Evolutionary conservation across 768 basidiomycete genomes (phyloP), one percentile per base, ranked within the genome.

Genomic region (Cytidiella melzeri): DNA sequence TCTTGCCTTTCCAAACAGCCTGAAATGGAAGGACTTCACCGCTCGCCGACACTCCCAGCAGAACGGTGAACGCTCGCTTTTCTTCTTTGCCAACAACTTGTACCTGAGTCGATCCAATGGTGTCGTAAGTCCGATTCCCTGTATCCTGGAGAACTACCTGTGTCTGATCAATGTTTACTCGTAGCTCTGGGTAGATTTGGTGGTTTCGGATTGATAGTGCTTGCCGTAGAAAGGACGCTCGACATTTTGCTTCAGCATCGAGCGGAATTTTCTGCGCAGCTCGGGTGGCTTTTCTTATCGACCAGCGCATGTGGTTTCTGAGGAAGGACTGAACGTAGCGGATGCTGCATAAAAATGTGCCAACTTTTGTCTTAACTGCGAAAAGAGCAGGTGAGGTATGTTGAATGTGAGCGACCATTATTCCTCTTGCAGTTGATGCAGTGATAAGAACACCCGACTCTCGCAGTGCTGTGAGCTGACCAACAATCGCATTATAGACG

Each of bases 61-160:
- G 37, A 0, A 73, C 24, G 0, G 72, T 74, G 44, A 73, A 68
- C n/a, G 73, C 73, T 0, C 64, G 57, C 53, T 75, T 75, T 47
- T 74, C 72, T 1, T 72, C 71, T 10, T 47, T 25, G 0, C 73
- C 71, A 3, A 64, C 40, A 1, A 60, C 50, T 0, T 57, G 38
- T 2, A 74, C 68, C 46, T 75, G 73, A 46, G 67, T 66, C 0
- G 59, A 50, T 0, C 70, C 67, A 0, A 25, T 53, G 20, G 55
- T 26, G 1, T 52, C 59, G 48, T 61, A 74, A 3, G 71, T 72
- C 36, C 60, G 45, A 5, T 55, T 53, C 4, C 55, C 44, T 7
- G 60, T 63, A 19, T 56, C 64, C 2, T 56, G 50, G 38, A 61
- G 64, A 0, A 63, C 27, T 4, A 64, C 36, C 27, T 71, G 65